Evolutionary conservation across 805 yeast species (phyloP), one percentile per base, ranked within the genome.

Genomic region (Wickerhamiella cacticola): DNA sequence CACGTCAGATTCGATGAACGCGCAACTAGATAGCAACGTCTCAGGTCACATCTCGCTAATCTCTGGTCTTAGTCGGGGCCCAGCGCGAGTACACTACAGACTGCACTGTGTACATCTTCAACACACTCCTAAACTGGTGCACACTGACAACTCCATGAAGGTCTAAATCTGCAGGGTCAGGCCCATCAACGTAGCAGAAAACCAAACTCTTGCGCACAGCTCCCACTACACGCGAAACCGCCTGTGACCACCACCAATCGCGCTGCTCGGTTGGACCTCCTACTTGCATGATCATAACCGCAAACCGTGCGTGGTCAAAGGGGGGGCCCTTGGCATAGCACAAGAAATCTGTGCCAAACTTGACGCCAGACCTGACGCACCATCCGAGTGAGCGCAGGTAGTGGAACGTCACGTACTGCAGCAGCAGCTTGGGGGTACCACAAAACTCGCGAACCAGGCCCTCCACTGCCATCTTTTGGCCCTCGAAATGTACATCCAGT

Each of bases 311-410:
- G 61, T 92, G 99, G 45, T 81, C 78, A 61, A 88, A 86, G 1
- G 96, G 96, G 7, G 97, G 98, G 0, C 99, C 99, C 50, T 89
- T 70, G 47, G 80, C 77, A 62, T 92, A 92, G 4, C 92, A 68
- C 7, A 92, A 65, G 63, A 69, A 81, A 57, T 88, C 94, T n/a
- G 83, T 74, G 1, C 96, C 95, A 63, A 92, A 92, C 63, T 92
- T 92, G 49, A 87, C 75, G 0, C 97, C 98, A 0, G 88, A 76
- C 50, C 94, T 71, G 2, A 81, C 92, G 68, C 96, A 89, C 96
- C 97, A 92, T 0, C 96, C 96, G 22, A 76, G 71, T 0, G 95
- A 79, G 46, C 94, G 72, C 64, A 78, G 88, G 61, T 89, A 87
- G 59, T 86, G 94, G 58, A 88, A 89, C 1, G 75, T 88, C 4